Conservation (phyloP, 2,329 filamentous ascomycete genomes). For the Pezicula carpinea region DNA sequence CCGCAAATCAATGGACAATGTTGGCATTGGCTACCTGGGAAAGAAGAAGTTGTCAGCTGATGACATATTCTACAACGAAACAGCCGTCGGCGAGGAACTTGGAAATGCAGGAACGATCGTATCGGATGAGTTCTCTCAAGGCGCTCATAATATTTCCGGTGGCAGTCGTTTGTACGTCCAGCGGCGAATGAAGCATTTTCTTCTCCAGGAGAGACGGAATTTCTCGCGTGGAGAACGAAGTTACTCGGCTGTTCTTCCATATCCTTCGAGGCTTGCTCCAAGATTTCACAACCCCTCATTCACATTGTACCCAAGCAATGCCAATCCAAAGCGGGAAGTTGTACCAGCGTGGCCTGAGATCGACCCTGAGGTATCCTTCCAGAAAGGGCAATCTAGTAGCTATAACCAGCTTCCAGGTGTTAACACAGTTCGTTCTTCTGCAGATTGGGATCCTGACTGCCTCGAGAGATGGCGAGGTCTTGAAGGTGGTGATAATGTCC, state of each 20-base stretch:
- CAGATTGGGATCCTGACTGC: slow-evolving; percentile 15
- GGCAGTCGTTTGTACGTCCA: slow-evolving; percentile 42
- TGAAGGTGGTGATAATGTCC: slow-evolving; percentile 35
- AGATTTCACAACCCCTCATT: slow-evolving; percentile 27
- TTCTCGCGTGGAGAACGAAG: slow-evolving; percentile 14
- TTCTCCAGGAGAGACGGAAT: slow-evolving; percentile 23
- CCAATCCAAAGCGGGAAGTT: slow-evolving; percentile 21
- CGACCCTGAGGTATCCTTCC: slow-evolving; percentile 7
- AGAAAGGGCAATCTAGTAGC: background rate
- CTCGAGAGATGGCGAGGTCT: slow-evolving; percentile 38
- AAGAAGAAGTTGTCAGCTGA: slow-evolving; percentile 31
- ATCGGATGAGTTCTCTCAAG: slow-evolving; percentile 17
- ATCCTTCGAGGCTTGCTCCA: slow-evolving; percentile 17
- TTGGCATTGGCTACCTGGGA: slow-evolving; percentile 31
- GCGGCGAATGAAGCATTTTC: slow-evolving; percentile 35
- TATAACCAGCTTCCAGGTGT: slow-evolving; percentile 12
- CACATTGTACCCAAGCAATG: slow-evolving; percentile 22
- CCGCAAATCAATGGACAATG: slow-evolving; percentile 1
- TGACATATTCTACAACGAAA: slow-evolving; percentile 35
- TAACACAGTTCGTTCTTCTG: slow-evolving; percentile 6
- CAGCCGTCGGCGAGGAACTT: slow-evolving; percentile 24
- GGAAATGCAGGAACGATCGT: slow-evolving; percentile 20
- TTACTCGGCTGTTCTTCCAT: slow-evolving; percentile 23
- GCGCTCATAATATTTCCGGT: slow-evolving; percentile 29
- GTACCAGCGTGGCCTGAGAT: slow-evolving; percentile 27